These are phyloP conservation scores for Ceratocystis colombiana DNA, from an alignment of 2,329 filamentous ascomycete genomes.

Conservation along the genomic window DNA sequence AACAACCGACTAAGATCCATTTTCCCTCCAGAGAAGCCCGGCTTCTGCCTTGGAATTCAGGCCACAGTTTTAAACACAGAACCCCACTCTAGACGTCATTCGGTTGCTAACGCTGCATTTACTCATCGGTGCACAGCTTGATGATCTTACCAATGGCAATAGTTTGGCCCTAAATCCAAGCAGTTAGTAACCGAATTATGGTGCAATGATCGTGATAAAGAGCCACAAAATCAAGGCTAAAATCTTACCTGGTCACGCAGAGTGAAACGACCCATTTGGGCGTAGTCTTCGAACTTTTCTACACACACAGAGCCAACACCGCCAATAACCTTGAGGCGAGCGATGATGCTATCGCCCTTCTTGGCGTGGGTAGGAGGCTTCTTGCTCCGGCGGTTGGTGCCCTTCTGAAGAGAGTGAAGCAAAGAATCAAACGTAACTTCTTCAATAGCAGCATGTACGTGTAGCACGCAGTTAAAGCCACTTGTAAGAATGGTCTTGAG, in stretches of 20 bases:
- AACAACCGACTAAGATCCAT: neutral
- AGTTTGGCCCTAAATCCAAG: conserved; percentile 67
- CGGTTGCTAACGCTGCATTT: conserved; percentile 27
- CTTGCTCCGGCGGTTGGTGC: conserved; percentile 88
- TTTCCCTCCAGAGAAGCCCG: neutral
- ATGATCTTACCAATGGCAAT: conserved; percentile 99
- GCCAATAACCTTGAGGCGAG: conserved; percentile 75
- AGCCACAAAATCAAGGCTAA: neutral
- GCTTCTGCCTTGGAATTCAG: conserved; percentile 8
- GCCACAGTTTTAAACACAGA: neutral
- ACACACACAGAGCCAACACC: conserved; percentile 81
- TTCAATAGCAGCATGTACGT: conserved; percentile 95
- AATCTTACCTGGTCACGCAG: conserved; percentile 68
- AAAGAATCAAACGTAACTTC: conserved; percentile 86
- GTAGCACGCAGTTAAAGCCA: conserved; percentile 94
- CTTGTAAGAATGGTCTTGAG: conserved; percentile 88
- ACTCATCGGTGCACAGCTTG: conserved; percentile 53
- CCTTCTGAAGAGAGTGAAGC: conserved; percentile 90
- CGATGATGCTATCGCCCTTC: conserved; percentile 74
- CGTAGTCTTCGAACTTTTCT: conserved; percentile 90
- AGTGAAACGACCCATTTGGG: conserved; percentile 85
- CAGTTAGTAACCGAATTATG: neutral
- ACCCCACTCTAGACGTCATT: conserved; percentile 16
- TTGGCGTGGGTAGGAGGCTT: conserved; percentile 83
- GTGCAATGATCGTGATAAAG: neutral